Evolutionary conservation across 441 rosid genomes (phyloP).

Genomic region (Pelargonium myrrhifolium): DNA sequence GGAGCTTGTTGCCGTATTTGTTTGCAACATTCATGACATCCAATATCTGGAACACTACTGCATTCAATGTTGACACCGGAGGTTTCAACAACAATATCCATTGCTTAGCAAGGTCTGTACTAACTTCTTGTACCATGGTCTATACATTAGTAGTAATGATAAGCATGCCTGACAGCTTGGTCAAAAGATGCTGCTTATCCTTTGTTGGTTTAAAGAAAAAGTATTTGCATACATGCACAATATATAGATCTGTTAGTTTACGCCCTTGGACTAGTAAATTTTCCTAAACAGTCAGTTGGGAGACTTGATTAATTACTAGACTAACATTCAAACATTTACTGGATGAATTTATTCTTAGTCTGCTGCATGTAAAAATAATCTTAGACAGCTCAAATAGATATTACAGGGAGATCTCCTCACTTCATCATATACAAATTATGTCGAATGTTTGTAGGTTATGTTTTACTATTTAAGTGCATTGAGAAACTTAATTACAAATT

Average conservation of each 20-base stretch:
- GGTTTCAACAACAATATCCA: slow-evolving; percentile 94
- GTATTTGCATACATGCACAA: neutral
- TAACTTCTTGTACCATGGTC: neutral
- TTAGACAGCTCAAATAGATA: neutral
- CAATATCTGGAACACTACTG: slow-evolving; percentile 78
- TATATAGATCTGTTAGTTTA: neutral
- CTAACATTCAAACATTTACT: neutral
- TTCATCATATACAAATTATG: neutral
- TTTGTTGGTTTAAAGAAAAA: neutral
- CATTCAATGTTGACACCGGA: slow-evolving; percentile 89
- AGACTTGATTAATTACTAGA: neutral
- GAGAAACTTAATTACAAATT: neutral
- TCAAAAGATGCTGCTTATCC: neutral
- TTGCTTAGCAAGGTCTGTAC: slow-evolving; percentile 76
- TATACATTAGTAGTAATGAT: neutral
- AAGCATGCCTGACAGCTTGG: neutral
- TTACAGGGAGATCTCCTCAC: neutral
- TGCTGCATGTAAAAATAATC: neutral
- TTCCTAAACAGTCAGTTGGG: neutral
- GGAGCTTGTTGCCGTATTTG: slow-evolving; percentile 91
- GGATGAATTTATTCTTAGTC: neutral
- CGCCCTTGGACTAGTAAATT: neutral
- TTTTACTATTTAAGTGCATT: neutral
- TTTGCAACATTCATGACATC: slow-evolving; percentile 89
- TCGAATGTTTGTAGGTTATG: neutral